phyloP scores from a whole-genome alignment of 768 basidiomycete genomes.

The Sporobolomyces roseus region DNA sequence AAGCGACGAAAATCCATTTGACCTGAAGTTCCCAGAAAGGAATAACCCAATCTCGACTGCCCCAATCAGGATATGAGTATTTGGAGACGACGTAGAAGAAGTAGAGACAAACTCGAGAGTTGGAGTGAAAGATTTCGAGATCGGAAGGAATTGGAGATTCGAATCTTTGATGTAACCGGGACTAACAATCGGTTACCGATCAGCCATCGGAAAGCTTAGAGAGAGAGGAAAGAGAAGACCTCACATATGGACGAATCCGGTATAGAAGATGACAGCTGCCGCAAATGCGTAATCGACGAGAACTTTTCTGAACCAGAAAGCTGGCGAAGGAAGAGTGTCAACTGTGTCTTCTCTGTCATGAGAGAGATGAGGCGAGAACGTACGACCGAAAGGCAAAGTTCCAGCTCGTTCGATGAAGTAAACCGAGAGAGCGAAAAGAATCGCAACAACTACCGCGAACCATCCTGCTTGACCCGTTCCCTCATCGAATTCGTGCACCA shows the following conservation, averaged over 20 bases:
- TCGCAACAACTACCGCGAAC: slow-evolving; percentile 45
- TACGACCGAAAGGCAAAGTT: slow-evolving; percentile 40
- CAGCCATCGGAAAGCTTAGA: too few relatives aligned
- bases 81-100: too few relatives aligned
- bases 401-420: slow-evolving; percentile 43
- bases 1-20: slow-evolving; percentile 82
- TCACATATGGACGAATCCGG: slow-evolving; percentile 45
- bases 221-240: not conserved
- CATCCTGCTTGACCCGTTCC: slow-evolving; percentile 38
- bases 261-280: slow-evolving; percentile 43
- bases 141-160: slow-evolving; percentile 37
- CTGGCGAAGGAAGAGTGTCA: too few relatives aligned
- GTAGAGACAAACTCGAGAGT: slow-evolving; percentile 37
- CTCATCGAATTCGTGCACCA: slow-evolving; percentile 43
- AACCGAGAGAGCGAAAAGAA: slow-evolving; percentile 45
- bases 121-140: slow-evolving; percentile 37
- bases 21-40: slow-evolving; percentile 80
- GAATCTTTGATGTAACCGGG: slow-evolving; percentile 42
- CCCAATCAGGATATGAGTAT: not conserved
- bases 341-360: too few relatives aligned
- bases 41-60: slow-evolving; percentile 73
- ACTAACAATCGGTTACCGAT: slow-evolving; percentile 11
- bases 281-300: slow-evolving; percentile 46
- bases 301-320: slow-evolving; percentile 44
- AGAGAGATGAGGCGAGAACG: not conserved